These are phyloP conservation scores for Xylariomycetidae sp. DNA, from an alignment of 2,329 filamentous ascomycete species.

Conservation along the genomic window DNA sequence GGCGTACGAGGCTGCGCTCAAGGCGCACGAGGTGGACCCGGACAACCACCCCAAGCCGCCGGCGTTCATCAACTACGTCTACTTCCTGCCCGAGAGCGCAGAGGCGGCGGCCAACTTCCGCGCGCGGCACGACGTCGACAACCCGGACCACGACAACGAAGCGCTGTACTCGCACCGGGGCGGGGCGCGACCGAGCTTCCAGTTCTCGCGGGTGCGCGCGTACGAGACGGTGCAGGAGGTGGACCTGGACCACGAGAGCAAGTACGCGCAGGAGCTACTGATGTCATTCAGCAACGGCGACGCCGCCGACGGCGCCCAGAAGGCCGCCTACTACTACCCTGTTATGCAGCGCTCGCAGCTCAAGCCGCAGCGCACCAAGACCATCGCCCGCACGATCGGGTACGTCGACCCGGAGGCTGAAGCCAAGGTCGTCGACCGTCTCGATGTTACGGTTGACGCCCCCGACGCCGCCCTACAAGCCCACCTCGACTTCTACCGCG, in stretches of 20 bases:
- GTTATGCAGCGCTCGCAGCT: constrained; percentile 59
- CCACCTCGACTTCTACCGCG: background rate
- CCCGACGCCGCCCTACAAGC: background rate
- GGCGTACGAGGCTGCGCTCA: constrained; percentile 42
- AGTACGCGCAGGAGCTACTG: constrained; percentile 60
- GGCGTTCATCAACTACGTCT: constrained; percentile 59
- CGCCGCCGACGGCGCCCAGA: constrained; percentile 37
- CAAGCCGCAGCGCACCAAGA: constrained; percentile 57
- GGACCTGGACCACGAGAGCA: constrained; percentile 49
- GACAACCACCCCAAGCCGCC: constrained; percentile 48
- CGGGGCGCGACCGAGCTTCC: constrained; percentile 45
- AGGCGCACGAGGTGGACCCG: constrained; percentile 52
- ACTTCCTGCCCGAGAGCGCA: constrained; percentile 51
- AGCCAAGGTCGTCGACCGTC: background rate
- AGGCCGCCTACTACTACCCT: constrained; percentile 62
- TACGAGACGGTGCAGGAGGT: constrained; percentile 59
- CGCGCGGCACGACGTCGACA: constrained; percentile 52
- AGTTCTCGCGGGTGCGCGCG: constrained; percentile 54
- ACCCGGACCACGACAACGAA: constrained; percentile 47
- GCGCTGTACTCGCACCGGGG: constrained; percentile 46
- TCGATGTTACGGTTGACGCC: background rate
- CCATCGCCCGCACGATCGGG: constrained; percentile 32
- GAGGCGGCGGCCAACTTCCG: constrained; percentile 49
- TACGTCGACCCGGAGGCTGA: constrained; percentile 1
- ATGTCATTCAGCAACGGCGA: constrained; percentile 51